Percentiles rank a stretch among this genome's conserved stretches.
phyloP scores from a whole-genome alignment of 1,284 basidiomycete genomes.

The Phylloporus sp. region DNA sequence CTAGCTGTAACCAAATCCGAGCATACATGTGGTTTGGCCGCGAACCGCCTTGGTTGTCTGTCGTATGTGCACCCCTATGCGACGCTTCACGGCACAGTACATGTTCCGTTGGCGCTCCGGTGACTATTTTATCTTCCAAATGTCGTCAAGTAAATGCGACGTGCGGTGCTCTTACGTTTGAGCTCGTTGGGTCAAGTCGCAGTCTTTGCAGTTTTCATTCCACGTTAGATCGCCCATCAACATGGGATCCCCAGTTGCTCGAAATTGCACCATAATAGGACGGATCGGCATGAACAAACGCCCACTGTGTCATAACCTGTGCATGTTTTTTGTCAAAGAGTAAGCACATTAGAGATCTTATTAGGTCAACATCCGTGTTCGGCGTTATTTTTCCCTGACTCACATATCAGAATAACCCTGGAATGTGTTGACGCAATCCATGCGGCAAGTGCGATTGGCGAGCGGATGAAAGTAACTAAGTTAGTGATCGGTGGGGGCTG shows the following conservation, averaged over 20 bases:
- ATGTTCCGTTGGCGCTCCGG: not conserved
- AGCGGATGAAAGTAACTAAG: too few relatives aligned
- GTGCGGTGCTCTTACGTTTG: conserved; percentile 6
- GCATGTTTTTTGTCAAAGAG: too few relatives aligned
- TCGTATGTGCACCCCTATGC: not conserved
- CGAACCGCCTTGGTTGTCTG: not conserved
- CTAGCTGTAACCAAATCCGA: conserved; percentile 78
- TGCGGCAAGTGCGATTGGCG: not conserved
- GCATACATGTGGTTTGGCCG: too few relatives aligned
- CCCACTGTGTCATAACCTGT: too few relatives aligned
- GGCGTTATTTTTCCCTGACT: not conserved
- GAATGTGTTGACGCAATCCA: not conserved
- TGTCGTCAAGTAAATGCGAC: not conserved
- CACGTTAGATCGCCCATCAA: not conserved
- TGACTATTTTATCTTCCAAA: not conserved
- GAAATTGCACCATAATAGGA: not conserved
- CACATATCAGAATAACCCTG: not conserved
- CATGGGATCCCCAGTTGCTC: not conserved
- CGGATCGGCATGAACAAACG: not conserved
- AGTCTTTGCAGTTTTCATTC: not conserved
- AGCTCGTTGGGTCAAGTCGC: not conserved
- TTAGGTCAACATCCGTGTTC: not conserved
- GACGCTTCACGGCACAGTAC: not conserved
- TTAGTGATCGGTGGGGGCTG: too few relatives aligned
- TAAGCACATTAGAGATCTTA: too few relatives aligned